Evolutionary conservation across 352 stramenopile species (phyloP).

Genomic region (Phytophthora sp.): DNA sequence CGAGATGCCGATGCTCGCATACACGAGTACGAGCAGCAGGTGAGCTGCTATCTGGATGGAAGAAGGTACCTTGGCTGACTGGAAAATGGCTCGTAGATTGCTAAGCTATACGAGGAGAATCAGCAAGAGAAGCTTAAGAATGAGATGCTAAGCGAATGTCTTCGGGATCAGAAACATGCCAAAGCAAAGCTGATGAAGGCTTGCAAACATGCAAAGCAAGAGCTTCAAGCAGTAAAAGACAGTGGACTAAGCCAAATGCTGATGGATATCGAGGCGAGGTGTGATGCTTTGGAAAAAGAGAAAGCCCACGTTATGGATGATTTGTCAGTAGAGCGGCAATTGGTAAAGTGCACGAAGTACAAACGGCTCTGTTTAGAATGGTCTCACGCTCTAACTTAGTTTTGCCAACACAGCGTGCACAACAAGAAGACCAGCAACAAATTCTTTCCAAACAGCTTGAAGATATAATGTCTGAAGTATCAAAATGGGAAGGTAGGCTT

Average conservation of each 20-base stretch:
- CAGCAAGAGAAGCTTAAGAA: conserved; percentile 74
- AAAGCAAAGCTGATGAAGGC: conserved; percentile 79
- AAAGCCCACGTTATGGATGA: conserved; percentile 45
- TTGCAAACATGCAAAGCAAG: conserved; percentile 65
- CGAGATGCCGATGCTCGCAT: conserved; percentile 50
- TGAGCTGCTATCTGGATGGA: background rate
- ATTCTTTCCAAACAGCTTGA: conserved; percentile 26
- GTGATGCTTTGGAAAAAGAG: conserved; percentile 50
- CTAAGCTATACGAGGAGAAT: conserved; percentile 71
- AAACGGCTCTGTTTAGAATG: too few species aligned
- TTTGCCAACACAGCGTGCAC: conserved; percentile 11
- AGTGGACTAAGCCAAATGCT: conserved; percentile 72
- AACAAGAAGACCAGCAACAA: conserved; percentile 26
- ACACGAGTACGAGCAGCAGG: conserved; percentile 79
- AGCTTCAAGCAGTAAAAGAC: conserved; percentile 67
- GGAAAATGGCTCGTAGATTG: conserved; percentile 52
- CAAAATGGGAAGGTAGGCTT: conserved; percentile 38
- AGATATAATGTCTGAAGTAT: conserved; percentile 19
- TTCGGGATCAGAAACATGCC: conserved; percentile 71
- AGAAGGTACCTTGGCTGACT: background rate
- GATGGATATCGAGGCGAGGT: conserved; percentile 67
- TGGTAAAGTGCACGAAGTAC: conserved; percentile 37
- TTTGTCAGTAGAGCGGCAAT: conserved; percentile 38
- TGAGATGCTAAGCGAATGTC: conserved; percentile 66
- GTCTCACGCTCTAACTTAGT: background rate